Percentiles rank a stretch among this genome's conserved stretches.
Conservation (phyloP, 78 protist species). For the Dictyostelium brefeldianum region DNA sequence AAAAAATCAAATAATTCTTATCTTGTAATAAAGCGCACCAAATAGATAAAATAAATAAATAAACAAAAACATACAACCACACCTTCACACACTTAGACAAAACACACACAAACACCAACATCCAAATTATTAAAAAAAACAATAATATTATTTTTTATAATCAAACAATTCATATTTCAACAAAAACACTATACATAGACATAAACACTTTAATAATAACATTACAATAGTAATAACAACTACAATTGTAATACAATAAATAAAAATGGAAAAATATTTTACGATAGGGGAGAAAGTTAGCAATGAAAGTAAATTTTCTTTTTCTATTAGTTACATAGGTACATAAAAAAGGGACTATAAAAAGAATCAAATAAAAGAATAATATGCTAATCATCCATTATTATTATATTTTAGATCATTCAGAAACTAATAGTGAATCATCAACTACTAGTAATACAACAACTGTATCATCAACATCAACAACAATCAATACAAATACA, state of each 20-base stretch:
- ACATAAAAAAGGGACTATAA: neutral
- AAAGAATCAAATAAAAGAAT: too few species aligned
- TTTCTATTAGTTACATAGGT: slow-evolving; percentile 3
- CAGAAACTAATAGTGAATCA: slow-evolving; percentile 1
- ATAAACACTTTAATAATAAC: neutral
- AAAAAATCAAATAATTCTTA: too few species aligned
- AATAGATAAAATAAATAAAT: too few species aligned
- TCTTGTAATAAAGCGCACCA: too few species aligned
- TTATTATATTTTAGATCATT: neutral
- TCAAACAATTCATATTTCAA: too few species aligned
- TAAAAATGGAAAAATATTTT: neutral
- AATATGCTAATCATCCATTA: neutral
- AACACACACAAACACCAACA: too few species aligned
- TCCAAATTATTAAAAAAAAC: too few species aligned
- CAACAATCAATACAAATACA: neutral
- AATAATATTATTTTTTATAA: too few species aligned
- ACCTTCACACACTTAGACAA: too few species aligned
- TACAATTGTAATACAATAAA: neutral
- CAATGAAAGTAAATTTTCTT: neutral
- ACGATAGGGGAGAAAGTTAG: neutral
- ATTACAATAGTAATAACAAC: too few species aligned
- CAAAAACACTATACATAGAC: neutral
- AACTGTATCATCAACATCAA: neutral
- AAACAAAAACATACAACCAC: too few species aligned
- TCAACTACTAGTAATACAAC: neutral